These are phyloP conservation scores for Populus tomentosa DNA, from an alignment of 441 rosid species.

Conservation along the genomic window DNA sequence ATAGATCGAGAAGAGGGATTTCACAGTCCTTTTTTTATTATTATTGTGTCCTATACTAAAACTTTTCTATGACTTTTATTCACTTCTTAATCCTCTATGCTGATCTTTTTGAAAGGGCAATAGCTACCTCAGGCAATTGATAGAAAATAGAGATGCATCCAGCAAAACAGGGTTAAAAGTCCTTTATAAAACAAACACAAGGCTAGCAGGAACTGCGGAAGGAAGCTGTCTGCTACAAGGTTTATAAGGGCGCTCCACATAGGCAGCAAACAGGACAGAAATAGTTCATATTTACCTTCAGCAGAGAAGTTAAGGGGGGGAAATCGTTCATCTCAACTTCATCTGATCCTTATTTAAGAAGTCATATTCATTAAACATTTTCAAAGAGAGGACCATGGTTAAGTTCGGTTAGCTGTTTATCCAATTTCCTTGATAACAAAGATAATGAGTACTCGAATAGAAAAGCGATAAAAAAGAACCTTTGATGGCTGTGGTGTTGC, in stretches of 20 bases:
- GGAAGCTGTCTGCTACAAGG: too few relatives aligned
- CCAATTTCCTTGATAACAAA: neutral
- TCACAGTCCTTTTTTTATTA: neutral
- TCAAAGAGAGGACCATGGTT: neutral
- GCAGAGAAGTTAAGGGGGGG: too few relatives aligned
- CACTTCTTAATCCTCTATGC: neutral
- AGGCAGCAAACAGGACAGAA: too few relatives aligned
- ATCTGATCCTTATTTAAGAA: neutral
- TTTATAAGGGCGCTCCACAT: too few relatives aligned
- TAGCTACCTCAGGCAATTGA: too few relatives aligned
- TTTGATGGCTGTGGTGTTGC: constrained; percentile 38
- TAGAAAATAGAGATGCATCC: too few relatives aligned
- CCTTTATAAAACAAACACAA: too few relatives aligned
- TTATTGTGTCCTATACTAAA: too few relatives aligned
- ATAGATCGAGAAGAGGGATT: neutral
- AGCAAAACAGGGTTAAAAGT: too few relatives aligned
- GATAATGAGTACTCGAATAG: neutral
- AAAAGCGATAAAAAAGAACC: constrained; percentile 33
- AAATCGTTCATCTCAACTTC: neutral
- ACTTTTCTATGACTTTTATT: too few relatives aligned
- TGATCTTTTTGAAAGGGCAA: neutral
- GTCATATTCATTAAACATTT: neutral
- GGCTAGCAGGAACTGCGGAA: too few relatives aligned
- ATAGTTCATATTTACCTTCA: too few relatives aligned
- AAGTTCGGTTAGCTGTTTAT: neutral